Conservation (phyloP, 805 yeast genomes). For the Cyberlindnera mrakii region DNA sequence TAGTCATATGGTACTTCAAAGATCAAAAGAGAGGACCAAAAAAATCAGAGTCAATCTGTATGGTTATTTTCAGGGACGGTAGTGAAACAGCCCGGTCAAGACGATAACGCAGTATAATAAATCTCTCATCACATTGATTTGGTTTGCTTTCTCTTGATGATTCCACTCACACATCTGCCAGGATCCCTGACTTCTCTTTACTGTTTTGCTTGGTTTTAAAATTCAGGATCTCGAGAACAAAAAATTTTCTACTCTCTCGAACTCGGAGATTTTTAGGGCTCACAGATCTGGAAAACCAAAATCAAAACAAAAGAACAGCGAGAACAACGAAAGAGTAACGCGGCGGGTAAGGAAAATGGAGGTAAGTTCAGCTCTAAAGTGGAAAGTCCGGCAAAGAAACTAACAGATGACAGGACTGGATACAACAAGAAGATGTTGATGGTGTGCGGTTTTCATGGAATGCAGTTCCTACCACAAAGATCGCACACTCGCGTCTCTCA, state of each 20-base stretch:
- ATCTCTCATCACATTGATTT: constrained; percentile 18
- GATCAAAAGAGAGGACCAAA: background rate
- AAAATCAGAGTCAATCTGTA: constrained; percentile 6
- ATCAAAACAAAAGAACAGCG: background rate
- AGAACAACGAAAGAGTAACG: background rate
- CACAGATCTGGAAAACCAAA: background rate
- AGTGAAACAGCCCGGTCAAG: constrained; percentile 27
- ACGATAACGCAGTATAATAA: constrained; percentile 28
- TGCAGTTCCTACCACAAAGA: constrained; percentile 46
- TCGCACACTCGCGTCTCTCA: constrained; percentile 44
- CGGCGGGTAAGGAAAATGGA: too few relatives aligned
- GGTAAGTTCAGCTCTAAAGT: too few relatives aligned
- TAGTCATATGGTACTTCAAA: background rate
- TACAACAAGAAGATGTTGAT: constrained; percentile 28
- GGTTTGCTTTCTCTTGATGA: background rate
- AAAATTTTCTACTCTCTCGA: too few relatives aligned
- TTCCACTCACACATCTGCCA: background rate
- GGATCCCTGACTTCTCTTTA: background rate
- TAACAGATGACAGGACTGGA: constrained; percentile 7
- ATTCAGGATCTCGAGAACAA: too few relatives aligned
- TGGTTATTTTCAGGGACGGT: constrained; percentile 25
- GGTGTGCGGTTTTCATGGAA: constrained; percentile 65
- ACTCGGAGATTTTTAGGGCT: background rate
- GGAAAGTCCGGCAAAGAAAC: background rate
- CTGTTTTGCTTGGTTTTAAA: too few relatives aligned